Evolutionary conservation across 2,329 filamentous ascomycete genomes (phyloP), one percentile per base, ranked within the genome.

Genomic region (Beauveria caledonica): DNA sequence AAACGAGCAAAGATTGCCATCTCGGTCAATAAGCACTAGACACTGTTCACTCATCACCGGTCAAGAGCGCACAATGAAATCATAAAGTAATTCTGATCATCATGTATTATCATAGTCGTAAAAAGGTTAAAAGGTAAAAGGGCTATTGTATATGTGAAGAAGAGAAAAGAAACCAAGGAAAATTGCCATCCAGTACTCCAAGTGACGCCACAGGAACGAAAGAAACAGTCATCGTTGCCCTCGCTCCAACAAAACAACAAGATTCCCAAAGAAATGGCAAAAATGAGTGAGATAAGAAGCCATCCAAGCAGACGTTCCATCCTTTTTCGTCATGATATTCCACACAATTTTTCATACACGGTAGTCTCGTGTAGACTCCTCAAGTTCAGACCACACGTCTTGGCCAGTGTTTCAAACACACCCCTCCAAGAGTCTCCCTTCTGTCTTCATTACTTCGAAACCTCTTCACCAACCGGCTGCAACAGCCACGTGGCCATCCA

Each of bases 401-500:
- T 44, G n/a, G 13, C 36, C 8, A 17, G 17, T 39, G 29, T 2
- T 40, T 8, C 39, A 29, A 15, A 15, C 21, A 55, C 19, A 36
- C 15, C 13, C 13, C 33, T 6, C 3, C 33, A 36, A 36, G 4
- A 27, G 33, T 15, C 33, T 15, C 33, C 6, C 2, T n/a, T 13
- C 11, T n/a, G n/a, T 25, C 21, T 48, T 56, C 46, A 8, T n/a
- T n/a, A 33, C 19, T 46, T 23, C 25, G 25, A 21, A 17, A 23
- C 2, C 21, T n/a, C 39, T 8, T 45, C 15, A 62, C 60, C 60
- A 62, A n/a, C 60, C 60, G 62, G 70, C 67, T 55, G 71, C 68
- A 29, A 72, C 68, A 48, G 72, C 68, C 55, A 72, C 68, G 57
- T 71, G 69, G 46, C 66, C 65, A 49, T 71, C 70, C 25, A 74